Evolutionary conservation across 495 filamentous ascomycete species (phyloP).

Genomic region (Chaetomidium leptoderma): DNA sequence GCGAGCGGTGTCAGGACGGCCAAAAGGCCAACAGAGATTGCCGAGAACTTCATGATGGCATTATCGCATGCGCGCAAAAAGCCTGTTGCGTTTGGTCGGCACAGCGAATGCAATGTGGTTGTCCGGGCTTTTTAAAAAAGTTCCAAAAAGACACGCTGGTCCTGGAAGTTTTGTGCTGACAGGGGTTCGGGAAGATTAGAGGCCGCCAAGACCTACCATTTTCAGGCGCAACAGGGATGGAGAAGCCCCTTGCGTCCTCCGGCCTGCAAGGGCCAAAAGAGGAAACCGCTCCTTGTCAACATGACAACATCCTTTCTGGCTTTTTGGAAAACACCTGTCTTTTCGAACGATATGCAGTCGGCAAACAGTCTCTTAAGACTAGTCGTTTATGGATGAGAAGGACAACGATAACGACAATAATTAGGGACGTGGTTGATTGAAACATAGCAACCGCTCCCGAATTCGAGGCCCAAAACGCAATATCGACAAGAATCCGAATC

Average conservation of each 20-base stretch:
- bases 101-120: background rate
- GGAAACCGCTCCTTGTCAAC: too few species aligned
- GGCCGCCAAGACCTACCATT: slow-evolving; percentile 11
- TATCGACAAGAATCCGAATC: too few species aligned
- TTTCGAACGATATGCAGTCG: too few species aligned
- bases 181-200: slow-evolving; percentile 15
- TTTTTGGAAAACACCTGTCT: too few species aligned
- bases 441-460: too few species aligned
- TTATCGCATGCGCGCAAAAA: slow-evolving; percentile 19
- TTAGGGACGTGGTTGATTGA: too few species aligned
- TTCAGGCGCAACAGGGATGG: background rate
- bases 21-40: slow-evolving; percentile 52
- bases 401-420: too few species aligned
- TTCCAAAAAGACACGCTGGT: slow-evolving; percentile 11
- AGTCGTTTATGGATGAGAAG: too few species aligned
- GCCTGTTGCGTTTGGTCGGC: background rate
- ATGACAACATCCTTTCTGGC: too few species aligned
- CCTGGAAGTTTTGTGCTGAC: slow-evolving; percentile 16
- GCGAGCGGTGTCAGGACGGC: slow-evolving; percentile 56
- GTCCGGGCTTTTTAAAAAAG: background rate
- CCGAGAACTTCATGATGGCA: slow-evolving; percentile 51
- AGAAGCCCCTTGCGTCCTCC: background rate
- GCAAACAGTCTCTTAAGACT: too few species aligned
- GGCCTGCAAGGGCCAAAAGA: too few species aligned
- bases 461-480: too few species aligned